A percentile compares a stretch with the other conserved stretches of the same genome.
Conservation (phyloP, 1,284 basidiomycete genomes). For the Golubevia sp. region DNA sequence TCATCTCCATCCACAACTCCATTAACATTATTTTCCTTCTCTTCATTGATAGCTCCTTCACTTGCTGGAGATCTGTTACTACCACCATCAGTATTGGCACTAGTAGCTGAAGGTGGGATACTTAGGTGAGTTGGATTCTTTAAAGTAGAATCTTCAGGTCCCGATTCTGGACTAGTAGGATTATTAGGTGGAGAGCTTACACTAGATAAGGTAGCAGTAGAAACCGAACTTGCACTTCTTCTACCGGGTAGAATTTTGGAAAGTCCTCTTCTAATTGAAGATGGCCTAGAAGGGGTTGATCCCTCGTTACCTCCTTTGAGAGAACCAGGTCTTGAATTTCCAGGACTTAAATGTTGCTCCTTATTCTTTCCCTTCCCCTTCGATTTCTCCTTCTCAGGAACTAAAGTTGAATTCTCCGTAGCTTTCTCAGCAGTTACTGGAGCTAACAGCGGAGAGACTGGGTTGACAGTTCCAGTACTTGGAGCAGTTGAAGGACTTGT, state of each 20-base stretch:
- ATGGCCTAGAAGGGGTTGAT: background rate
- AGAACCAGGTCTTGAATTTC: constrained; percentile 12
- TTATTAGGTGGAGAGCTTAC: background rate
- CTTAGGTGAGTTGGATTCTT: background rate
- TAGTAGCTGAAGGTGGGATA: background rate
- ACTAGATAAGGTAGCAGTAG: background rate
- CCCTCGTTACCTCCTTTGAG: constrained; percentile 18
- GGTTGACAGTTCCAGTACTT: background rate
- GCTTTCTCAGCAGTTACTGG: constrained; percentile 1
- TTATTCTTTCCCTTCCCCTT: background rate
- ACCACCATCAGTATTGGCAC: constrained; percentile 18
- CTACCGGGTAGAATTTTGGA: background rate
- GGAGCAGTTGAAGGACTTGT: background rate
- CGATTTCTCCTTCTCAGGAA: background rate
- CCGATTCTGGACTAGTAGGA: background rate
- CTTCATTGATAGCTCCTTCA: constrained; percentile 10
- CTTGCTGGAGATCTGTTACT: constrained; percentile 14
- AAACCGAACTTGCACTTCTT: background rate
- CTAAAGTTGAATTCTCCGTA: background rate
- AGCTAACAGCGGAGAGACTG: background rate
- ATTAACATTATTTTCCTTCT: background rate
- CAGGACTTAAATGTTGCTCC: background rate
- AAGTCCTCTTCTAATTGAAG: background rate
- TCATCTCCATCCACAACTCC: background rate
- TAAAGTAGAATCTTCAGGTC: background rate